Evolutionary conservation across 805 yeast species (phyloP).

Genomic region (Peterozyma toletana): DNA sequence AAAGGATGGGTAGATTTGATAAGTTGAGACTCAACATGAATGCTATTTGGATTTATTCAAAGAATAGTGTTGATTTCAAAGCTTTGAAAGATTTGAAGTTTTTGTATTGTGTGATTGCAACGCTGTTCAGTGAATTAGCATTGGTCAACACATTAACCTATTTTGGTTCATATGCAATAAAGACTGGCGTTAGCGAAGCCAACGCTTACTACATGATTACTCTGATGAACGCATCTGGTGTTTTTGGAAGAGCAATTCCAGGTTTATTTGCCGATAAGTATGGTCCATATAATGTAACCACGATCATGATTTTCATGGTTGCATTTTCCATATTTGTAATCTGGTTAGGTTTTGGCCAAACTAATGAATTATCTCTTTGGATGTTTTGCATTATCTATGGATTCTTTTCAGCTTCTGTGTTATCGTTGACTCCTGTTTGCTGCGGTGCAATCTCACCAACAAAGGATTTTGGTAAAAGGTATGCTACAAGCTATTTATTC

Average conservation of each 20-base stretch:
- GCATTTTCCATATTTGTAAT: conserved; percentile 33
- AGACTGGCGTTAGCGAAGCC: conserved; percentile 32
- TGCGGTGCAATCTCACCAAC: conserved; percentile 51
- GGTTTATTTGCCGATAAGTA: conserved; percentile 34
- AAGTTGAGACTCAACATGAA: background rate
- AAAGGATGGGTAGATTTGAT: too few species aligned
- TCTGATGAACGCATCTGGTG: conserved; percentile 33
- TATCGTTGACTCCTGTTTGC: conserved; percentile 60
- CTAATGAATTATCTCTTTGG: conserved; percentile 29
- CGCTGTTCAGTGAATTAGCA: conserved; percentile 30
- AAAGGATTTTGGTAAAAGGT: conserved; percentile 58
- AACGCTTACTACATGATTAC: conserved; percentile 35
- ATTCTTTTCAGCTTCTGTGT: conserved; percentile 49
- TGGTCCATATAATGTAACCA: conserved; percentile 37
- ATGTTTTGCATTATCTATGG: conserved; percentile 46
- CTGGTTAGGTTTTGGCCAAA: conserved; percentile 50
- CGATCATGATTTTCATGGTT: conserved; percentile 25
- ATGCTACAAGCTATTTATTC: conserved; percentile 58
- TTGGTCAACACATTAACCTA: conserved; percentile 33
- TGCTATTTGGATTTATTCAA: conserved; percentile 11
- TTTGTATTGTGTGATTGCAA: conserved; percentile 28
- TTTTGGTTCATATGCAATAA: conserved; percentile 34
- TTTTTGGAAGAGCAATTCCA: conserved; percentile 39
- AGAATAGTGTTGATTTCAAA: conserved; percentile 16
- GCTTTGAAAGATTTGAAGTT: conserved; percentile 31